Conservation (phyloP, 2,329 filamentous ascomycete genomes). For the Nemania sp. region DNA sequence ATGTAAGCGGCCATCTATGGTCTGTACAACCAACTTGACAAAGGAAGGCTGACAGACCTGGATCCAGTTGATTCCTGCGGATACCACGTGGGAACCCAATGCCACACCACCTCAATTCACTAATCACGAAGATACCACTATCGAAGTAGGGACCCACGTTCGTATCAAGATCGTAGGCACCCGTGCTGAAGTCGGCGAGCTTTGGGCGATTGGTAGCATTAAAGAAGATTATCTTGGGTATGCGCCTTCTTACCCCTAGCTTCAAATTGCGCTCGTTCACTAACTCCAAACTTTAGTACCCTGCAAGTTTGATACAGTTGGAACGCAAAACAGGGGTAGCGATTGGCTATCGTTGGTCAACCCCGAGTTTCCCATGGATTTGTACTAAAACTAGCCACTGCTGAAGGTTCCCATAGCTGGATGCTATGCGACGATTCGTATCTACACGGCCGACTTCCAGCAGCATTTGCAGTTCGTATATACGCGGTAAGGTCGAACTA, state of each 20-base stretch:
- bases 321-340: constrained; percentile 6
- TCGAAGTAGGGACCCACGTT: constrained; percentile 91
- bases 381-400: constrained; percentile 19
- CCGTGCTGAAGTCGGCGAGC: constrained; percentile 88
- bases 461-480: constrained; percentile 25
- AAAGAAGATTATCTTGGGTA: constrained; percentile 80
- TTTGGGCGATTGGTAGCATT: constrained; percentile 97
- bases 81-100: constrained; percentile 93
- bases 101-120: constrained; percentile 96
- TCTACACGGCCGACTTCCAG: constrained; percentile 23
- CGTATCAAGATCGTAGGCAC: constrained; percentile 94
- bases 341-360: constrained; percentile 2
- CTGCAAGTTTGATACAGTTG: constrained; percentile 32
- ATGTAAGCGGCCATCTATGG: constrained; percentile 56
- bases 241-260: constrained; percentile 11
- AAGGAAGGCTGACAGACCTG: constrained; percentile 33
- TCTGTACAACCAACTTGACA: constrained; percentile 5
- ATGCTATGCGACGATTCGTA: constrained; percentile 25
- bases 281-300: constrained; percentile 28
- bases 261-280: constrained; percentile 2
- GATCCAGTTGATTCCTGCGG: constrained; percentile 79
- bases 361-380: constrained; percentile 9
- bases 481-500: constrained; percentile 31
- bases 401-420: constrained; percentile 24
- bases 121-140: constrained; percentile 89